A percentile compares a stretch with the other conserved stretches of the same genome.
Conservation (phyloP, 805 yeast genomes). For the Suhomyces kilbournensis region DNA sequence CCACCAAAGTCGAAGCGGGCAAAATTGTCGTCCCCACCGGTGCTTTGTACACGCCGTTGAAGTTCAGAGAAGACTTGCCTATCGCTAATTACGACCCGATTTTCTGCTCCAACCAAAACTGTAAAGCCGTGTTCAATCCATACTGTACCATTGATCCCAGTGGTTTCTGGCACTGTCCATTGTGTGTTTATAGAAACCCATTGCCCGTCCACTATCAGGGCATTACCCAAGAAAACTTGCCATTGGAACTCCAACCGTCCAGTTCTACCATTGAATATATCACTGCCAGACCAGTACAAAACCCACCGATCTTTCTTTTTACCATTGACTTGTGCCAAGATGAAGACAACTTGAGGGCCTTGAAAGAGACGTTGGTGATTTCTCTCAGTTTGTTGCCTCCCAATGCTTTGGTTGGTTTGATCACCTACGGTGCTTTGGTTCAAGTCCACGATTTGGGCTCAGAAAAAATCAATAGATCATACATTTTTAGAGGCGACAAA, state of each 20-base stretch:
- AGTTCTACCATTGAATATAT: constrained; percentile 83
- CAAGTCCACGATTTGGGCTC: constrained; percentile 80
- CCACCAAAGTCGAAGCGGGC: constrained; percentile 82
- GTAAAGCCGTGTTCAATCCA: constrained; percentile 86
- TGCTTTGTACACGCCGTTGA: constrained; percentile 90
- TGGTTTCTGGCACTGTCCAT: constrained; percentile 83
- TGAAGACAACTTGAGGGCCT: constrained; percentile 76
- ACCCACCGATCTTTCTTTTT: constrained; percentile 83
- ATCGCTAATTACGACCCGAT: constrained; percentile 84
- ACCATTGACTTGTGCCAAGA: constrained; percentile 90
- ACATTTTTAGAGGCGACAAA: constrained; percentile 84
- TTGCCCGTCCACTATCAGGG: constrained; percentile 81
- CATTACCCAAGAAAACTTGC: constrained; percentile 71
- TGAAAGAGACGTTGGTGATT: constrained; percentile 75
- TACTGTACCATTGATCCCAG: constrained; percentile 77
- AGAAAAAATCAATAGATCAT: constrained; percentile 65
- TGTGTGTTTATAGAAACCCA: constrained; percentile 74
- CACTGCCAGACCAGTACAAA: constrained; percentile 71
- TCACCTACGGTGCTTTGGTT: constrained; percentile 87
- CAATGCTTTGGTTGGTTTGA: constrained; percentile 80
- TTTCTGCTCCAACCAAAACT: constrained; percentile 67
- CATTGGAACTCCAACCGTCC: constrained; percentile 69
- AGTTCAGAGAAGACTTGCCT: constrained; percentile 71
- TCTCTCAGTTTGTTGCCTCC: constrained; percentile 82
- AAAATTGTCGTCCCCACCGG: constrained; percentile 94